Evolutionary conservation across 192 early-diverging fungal species (phyloP).

Genomic region (Coemansia sp.): DNA sequence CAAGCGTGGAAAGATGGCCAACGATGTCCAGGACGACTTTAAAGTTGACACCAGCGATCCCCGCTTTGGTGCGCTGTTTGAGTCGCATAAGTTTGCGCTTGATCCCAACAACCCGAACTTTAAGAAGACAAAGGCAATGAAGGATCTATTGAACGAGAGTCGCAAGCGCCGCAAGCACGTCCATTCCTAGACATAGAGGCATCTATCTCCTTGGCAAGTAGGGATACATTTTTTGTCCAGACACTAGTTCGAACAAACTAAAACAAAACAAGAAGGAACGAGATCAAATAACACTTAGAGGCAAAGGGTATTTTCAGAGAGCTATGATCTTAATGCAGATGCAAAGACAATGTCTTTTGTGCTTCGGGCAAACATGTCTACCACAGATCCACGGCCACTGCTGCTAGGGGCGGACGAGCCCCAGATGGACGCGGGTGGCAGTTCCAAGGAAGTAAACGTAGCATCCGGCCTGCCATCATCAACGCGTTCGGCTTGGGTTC

Average conservation of each 20-base stretch:
- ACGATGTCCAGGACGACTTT: constrained; percentile 74
- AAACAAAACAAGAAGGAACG: constrained; percentile 2
- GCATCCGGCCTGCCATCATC: not conserved
- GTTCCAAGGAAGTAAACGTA: constrained; percentile 18
- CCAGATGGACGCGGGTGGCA: constrained; percentile 41
- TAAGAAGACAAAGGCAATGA: constrained; percentile 59
- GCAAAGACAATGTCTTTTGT: not conserved
- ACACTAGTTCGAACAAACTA: not conserved
- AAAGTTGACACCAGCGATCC: constrained; percentile 83
- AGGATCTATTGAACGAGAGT: constrained; percentile 37
- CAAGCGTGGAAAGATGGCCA: constrained; percentile 45
- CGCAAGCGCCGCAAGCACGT: constrained; percentile 51
- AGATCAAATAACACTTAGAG: not conserved
- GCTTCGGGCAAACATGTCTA: constrained; percentile 2
- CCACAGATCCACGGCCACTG: not conserved
- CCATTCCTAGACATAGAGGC: not conserved
- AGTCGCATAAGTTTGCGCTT: constrained; percentile 88
- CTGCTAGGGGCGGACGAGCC: not conserved
- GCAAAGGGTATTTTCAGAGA: not conserved
- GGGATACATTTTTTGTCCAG: not conserved
- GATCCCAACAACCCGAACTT: constrained; percentile 93
- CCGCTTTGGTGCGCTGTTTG: constrained; percentile 79
- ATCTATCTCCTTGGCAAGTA: not conserved
- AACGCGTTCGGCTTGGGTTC: not conserved
- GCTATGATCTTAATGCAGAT: not conserved